A percentile compares a stretch with the other conserved stretches of the same genome.
Evolutionary conservation across 176 grass and related monocot genomes (phyloP).

Genomic region (Metroxylon sagu): DNA sequence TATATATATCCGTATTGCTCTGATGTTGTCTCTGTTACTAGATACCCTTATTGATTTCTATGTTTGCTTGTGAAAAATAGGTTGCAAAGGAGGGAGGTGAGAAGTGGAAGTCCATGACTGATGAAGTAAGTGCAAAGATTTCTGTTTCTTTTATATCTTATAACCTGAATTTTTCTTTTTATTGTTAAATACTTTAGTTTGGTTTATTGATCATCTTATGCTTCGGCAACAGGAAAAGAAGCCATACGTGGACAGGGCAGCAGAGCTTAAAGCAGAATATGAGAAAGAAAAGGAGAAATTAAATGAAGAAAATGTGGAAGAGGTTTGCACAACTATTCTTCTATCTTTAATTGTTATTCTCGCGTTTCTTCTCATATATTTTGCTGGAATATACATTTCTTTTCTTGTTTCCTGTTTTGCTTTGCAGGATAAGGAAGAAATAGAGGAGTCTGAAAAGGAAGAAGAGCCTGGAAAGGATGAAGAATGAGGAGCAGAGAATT

Average conservation of each 20-base stretch:
- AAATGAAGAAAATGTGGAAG: conserved; percentile 37
- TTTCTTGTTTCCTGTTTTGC: no score
- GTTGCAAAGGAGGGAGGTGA: conserved; percentile 74
- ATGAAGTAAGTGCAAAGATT: conserved; percentile 28
- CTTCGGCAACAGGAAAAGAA: conserved; percentile 50
- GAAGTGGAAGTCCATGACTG: conserved; percentile 70
- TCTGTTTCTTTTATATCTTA: background rate
- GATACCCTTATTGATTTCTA: background rate
- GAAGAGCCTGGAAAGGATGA: no score
- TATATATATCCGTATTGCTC: background rate
- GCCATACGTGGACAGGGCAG: conserved; percentile 58
- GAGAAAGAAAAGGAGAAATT: conserved; percentile 24
- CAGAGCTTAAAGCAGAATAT: conserved; percentile 45
- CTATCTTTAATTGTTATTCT: no score
- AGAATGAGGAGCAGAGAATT: no score
- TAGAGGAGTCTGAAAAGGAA: no score
- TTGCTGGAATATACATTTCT: no score
- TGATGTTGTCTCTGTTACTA: no score
- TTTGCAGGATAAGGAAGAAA: no score
- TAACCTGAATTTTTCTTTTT: background rate
- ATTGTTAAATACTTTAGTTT: background rate
- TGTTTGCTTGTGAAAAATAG: conserved; percentile 8
- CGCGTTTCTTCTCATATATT: no score
- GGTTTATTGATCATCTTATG: background rate
- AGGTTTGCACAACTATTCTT: background rate